phyloP scores from a whole-genome alignment of 441 rosid genomes.

The Populus hybrid region DNA sequence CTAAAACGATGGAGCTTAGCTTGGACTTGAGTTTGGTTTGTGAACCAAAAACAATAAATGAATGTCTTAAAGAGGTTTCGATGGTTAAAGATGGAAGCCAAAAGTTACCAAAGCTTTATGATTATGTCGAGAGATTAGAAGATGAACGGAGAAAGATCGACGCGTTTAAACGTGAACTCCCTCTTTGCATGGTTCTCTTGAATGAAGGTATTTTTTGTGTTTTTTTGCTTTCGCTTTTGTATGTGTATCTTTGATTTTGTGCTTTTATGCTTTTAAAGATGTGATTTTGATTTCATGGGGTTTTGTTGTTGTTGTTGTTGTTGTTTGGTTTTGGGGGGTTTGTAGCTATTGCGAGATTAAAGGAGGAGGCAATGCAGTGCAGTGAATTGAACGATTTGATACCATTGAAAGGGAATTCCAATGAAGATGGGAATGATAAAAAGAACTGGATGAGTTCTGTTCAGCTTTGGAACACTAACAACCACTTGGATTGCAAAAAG shows the following conservation, averaged over 20 bases:
- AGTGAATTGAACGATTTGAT: constrained; percentile 34
- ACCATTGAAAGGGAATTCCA: constrained; percentile 33
- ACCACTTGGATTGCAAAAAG: constrained; percentile 19
- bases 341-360: constrained; percentile 66
- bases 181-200: constrained; percentile 75
- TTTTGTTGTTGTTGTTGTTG: neutral
- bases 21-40: constrained; percentile 57
- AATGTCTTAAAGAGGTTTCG: constrained; percentile 42
- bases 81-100: constrained; percentile 34
- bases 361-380: constrained; percentile 49
- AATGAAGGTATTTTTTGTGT: constrained; percentile 49
- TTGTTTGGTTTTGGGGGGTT: constrained; percentile 10
- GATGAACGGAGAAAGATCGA: constrained; percentile 85
- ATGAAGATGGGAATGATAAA: constrained; percentile 40
- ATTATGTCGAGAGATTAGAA: constrained; percentile 54
- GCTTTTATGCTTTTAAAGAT: neutral
- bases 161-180: constrained; percentile 78
- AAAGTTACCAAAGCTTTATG: constrained; percentile 44
- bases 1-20: constrained; percentile 42
- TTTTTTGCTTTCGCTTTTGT: neutral
- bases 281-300: constrained; percentile 6
- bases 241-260: neutral
- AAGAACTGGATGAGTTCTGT: constrained; percentile 68
- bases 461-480: constrained; percentile 65
- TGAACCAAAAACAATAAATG: constrained; percentile 50